phyloP scores from a whole-genome alignment of 2,329 filamentous ascomycete species.

The Microsporum audouinii region DNA sequence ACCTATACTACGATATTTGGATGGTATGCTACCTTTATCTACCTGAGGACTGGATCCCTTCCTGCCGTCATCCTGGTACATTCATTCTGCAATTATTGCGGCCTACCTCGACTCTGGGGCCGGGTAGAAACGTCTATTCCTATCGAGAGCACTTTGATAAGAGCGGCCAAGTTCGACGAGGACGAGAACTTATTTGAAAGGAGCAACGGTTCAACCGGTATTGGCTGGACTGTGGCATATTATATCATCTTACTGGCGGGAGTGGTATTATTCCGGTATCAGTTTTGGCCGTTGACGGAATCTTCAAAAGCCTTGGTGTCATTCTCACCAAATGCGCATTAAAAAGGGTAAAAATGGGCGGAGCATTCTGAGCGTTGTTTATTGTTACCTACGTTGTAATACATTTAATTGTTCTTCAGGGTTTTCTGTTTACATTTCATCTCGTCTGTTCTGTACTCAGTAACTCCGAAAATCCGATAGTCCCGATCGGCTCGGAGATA shows the following conservation, averaged over 20 bases:
- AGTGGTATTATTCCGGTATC: constrained; percentile 56
- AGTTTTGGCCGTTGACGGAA: constrained; percentile 61
- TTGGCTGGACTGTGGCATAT: constrained; percentile 63
- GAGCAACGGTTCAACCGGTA: constrained; percentile 24
- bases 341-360: background rate
- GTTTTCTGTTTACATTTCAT: no score
- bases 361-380: background rate
- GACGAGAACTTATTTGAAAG: constrained; percentile 22
- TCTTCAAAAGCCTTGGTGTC: constrained; percentile 28
- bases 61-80: constrained; percentile 66
- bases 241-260: constrained; percentile 66
- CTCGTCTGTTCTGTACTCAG: no score
- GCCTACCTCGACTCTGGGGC: constrained; percentile 77
- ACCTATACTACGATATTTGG: constrained; percentile 87
- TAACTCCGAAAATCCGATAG: constrained; percentile 1
- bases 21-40: constrained; percentile 83
- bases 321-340: constrained; percentile 16
- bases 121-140: constrained; percentile 47
- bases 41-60: constrained; percentile 71
- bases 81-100: constrained; percentile 85
- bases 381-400: background rate
- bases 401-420: background rate
- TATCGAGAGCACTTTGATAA: constrained; percentile 24
- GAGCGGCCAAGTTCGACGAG: constrained; percentile 30
- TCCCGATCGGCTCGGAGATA: constrained; percentile 3